Evolutionary conservation across 495 filamentous ascomycete species (phyloP).

Genomic region (Xylaria castorea): DNA sequence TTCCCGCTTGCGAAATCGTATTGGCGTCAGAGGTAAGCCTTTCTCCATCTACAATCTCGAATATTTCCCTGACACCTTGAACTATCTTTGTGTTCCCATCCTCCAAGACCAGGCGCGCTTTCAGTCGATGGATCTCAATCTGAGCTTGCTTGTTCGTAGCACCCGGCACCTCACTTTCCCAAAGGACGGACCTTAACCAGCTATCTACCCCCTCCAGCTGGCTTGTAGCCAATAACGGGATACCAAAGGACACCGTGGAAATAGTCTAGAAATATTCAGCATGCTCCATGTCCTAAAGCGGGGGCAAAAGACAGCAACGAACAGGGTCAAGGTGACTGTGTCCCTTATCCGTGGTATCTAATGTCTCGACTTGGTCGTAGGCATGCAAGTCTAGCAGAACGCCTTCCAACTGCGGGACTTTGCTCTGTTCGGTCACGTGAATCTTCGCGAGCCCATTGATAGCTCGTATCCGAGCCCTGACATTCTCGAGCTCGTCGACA

Average conservation of each 20-base stretch:
- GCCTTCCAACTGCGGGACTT: constrained; percentile 81
- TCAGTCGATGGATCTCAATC: constrained; percentile 85
- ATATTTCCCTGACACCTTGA: constrained; percentile 91
- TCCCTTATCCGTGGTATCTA: constrained; percentile 70
- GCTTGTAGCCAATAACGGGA: constrained; percentile 60
- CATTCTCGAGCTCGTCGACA: constrained; percentile 65
- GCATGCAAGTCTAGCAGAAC: constrained; percentile 90
- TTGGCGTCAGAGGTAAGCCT: constrained; percentile 31
- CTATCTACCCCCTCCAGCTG: constrained; percentile 70
- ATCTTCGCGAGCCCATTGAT: constrained; percentile 93
- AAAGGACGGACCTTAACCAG: constrained; percentile 85
- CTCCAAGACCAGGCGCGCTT: constrained; percentile 71
- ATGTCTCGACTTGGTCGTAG: constrained; percentile 77
- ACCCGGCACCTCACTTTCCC: constrained; percentile 74
- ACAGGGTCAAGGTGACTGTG: constrained; percentile 84
- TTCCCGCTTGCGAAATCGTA: constrained; percentile 55
- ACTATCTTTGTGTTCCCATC: constrained; percentile 75
- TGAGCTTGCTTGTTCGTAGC: constrained; percentile 25
- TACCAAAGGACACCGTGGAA: constrained; percentile 75
- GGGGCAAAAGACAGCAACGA: constrained; percentile 7
- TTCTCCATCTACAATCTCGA: constrained; percentile 80
- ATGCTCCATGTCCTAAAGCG: neutral
- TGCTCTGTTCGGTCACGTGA: constrained; percentile 78
- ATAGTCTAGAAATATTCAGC: constrained; percentile 69
- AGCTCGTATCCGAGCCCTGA: constrained; percentile 70